Conservation (phyloP, 2,329 filamentous ascomycete species). For the Pseudocercospora eumusae region DNA sequence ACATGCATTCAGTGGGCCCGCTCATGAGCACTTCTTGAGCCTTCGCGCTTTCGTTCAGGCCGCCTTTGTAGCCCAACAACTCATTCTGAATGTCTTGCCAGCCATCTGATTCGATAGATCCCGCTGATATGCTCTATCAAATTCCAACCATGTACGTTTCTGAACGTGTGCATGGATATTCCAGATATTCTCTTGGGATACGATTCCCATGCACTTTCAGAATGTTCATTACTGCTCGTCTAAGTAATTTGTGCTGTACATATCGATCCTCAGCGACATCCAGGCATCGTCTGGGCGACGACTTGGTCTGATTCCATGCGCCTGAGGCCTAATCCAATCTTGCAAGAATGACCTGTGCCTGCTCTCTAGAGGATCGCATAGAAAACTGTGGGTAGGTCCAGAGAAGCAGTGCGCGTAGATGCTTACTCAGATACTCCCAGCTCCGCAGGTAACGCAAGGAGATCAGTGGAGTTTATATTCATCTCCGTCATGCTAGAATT, state of each 20-base stretch:
- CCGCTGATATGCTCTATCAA: constrained; percentile 9
- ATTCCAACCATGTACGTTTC: constrained; percentile 11
- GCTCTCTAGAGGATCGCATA: not conserved
- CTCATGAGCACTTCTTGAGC: not conserved
- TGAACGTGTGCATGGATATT: constrained; percentile 1
- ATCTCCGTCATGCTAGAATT: not conserved
- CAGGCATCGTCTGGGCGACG: not conserved
- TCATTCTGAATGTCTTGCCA: constrained; percentile 8
- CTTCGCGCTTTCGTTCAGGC: not conserved
- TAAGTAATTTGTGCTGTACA: not conserved
- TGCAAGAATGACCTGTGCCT: not conserved
- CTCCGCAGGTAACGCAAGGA: constrained; percentile 10
- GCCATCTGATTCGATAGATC: not conserved
- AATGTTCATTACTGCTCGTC: constrained; percentile 7
- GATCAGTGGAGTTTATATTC: not conserved
- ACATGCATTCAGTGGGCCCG: not conserved
- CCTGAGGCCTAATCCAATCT: not conserved
- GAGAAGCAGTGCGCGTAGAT: not conserved
- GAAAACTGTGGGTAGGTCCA: not conserved
- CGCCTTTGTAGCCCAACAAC: not conserved
- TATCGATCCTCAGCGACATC: not conserved
- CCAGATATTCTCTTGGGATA: constrained; percentile 10
- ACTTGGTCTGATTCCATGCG: not conserved
- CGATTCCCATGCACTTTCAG: constrained; percentile 8
- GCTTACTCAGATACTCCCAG: constrained; percentile 1